Conservation (phyloP, 306 rosid genomes). For the Lithocarpus polystachyus region DNA sequence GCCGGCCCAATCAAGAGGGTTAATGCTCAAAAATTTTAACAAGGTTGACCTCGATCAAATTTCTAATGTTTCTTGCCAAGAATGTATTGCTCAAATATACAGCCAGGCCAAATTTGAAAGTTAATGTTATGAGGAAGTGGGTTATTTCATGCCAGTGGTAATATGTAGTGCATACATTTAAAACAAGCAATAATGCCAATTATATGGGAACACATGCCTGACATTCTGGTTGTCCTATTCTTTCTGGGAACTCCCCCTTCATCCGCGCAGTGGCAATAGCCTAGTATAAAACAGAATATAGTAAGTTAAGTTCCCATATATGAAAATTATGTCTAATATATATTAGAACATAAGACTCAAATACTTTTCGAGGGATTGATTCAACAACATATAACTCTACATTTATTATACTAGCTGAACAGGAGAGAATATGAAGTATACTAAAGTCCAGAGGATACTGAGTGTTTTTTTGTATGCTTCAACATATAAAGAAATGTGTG, state of each 20-base stretch:
- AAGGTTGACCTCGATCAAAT: neutral
- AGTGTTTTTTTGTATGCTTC: neutral
- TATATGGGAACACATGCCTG: slow-evolving; percentile 70
- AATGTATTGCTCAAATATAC: neutral
- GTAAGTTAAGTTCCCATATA: slow-evolving; percentile 1
- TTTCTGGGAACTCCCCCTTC: slow-evolving; percentile 98
- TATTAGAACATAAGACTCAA: neutral
- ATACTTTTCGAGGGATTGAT: neutral
- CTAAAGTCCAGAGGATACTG: neutral
- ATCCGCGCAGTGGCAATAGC: slow-evolving; percentile 97
- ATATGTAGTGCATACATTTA: slow-evolving; percentile 19
- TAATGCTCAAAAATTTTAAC: neutral
- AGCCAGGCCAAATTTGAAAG: neutral
- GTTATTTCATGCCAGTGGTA: neutral
- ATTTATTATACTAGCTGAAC: neutral
- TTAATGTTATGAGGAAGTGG: neutral
- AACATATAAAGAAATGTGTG: neutral
- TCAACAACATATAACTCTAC: neutral
- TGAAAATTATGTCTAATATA: slow-evolving; percentile 2
- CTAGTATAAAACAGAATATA: slow-evolving; percentile 42
- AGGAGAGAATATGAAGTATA: neutral
- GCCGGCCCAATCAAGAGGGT: too few relatives aligned
- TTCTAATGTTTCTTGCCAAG: neutral
- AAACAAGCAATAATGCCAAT: slow-evolving; percentile 31
- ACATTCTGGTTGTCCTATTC: slow-evolving; percentile 96